A percentile compares a stretch with the other conserved stretches of the same genome.
Evolutionary conservation across 371 early-diverging fungal genomes (phyloP).

Genomic region (Apophysomyces ossiformis): DNA sequence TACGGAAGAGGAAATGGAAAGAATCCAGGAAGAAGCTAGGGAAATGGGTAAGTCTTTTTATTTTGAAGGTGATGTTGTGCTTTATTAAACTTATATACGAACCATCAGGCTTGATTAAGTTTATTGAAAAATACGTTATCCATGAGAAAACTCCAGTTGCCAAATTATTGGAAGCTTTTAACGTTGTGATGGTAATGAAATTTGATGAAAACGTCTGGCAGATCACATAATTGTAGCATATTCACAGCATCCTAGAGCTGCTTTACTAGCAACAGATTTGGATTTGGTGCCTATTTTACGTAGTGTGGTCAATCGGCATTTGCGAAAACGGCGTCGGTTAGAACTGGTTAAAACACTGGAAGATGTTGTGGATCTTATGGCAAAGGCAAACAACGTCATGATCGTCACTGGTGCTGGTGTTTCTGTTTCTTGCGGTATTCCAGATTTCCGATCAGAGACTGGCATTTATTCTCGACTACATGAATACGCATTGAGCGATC

Average conservation of each 20-base stretch:
- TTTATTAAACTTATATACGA: not conserved
- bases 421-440: constrained; percentile 97
- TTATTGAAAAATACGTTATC: constrained; percentile 60
- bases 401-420: constrained; percentile 94
- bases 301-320: constrained; percentile 52
- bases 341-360: constrained; percentile 70
- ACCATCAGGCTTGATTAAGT: constrained; percentile 43
- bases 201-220: constrained; percentile 4
- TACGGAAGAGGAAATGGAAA: constrained; percentile 42
- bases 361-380: constrained; percentile 73
- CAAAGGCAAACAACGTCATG: constrained; percentile 76
- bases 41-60: constrained; percentile 29
- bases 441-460: constrained; percentile 96
- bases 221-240: constrained; percentile 1
- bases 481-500: constrained; percentile 79
- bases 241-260: constrained; percentile 44
- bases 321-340: constrained; percentile 63
- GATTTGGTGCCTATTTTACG: constrained; percentile 60
- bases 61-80: not conserved
- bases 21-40: constrained; percentile 38
- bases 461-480: constrained; percentile 93
- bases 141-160: constrained; percentile 51
- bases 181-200: constrained; percentile 39
- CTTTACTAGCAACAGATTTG: constrained; percentile 35
- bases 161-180: constrained; percentile 61